These are phyloP conservation scores for Pleochaeta shiraiana DNA, from an alignment of 2,329 filamentous ascomycete species.

Conservation along the genomic window DNA sequence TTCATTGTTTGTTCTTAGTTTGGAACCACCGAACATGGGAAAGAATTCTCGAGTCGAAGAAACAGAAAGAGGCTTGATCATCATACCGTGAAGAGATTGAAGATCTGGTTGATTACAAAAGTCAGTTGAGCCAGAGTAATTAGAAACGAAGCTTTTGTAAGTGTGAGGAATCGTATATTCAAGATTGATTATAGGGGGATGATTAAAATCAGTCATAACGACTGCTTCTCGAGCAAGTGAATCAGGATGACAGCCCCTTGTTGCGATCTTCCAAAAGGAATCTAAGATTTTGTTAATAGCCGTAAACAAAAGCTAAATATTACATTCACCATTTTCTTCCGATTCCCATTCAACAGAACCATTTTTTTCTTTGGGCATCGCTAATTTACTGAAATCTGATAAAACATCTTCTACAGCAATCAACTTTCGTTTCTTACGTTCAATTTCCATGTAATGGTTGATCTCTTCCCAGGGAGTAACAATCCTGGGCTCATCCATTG, in stretches of 20 bases:
- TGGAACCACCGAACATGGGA: slow-evolving; percentile 39
- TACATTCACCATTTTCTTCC: not conserved
- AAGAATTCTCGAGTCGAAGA: slow-evolving; percentile 31
- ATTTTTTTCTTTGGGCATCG: slow-evolving; percentile 18
- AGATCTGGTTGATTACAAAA: slow-evolving; percentile 30
- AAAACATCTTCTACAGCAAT: slow-evolving; percentile 33
- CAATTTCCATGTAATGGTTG: slow-evolving; percentile 26
- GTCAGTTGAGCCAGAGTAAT: slow-evolving; percentile 23
- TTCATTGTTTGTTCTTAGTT: slow-evolving; percentile 39
- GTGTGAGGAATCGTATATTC: slow-evolving; percentile 22
- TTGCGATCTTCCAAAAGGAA: slow-evolving; percentile 33
- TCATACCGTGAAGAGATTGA: slow-evolving; percentile 30
- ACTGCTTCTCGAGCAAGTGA: slow-evolving; percentile 33
- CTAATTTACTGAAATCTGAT: slow-evolving; percentile 26
- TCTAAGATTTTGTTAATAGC: slow-evolving; percentile 26
- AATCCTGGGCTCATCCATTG: slow-evolving; percentile 40
- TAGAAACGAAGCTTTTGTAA: slow-evolving; percentile 22
- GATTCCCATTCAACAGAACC: not conserved
- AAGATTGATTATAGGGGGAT: slow-evolving; percentile 27
- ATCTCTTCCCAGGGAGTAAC: slow-evolving; percentile 35
- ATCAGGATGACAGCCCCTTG: slow-evolving; percentile 37
- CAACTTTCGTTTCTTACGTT: slow-evolving; percentile 24
- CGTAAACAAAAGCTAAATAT: slow-evolving; percentile 17
- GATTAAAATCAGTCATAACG: slow-evolving; percentile 24
- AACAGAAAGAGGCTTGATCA: slow-evolving; percentile 31